These are phyloP conservation scores for Cucurbitaria berberidis DNA, from an alignment of 2,329 filamentous ascomycete species.

Conservation along the genomic window DNA sequence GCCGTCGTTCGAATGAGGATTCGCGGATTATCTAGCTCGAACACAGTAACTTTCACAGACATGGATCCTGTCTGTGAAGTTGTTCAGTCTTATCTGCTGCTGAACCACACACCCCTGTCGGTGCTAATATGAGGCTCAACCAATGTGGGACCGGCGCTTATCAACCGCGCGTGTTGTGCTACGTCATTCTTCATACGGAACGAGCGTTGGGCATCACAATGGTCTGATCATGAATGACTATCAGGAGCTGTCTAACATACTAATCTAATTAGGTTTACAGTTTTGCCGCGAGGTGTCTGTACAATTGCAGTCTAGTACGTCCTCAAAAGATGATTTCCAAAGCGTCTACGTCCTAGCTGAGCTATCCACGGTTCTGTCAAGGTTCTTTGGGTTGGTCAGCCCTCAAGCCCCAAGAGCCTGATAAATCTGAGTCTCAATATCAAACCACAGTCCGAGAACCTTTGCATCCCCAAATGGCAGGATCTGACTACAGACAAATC, in stretches of 20 bases:
- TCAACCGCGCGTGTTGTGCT: not conserved
- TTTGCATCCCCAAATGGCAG: constrained; percentile 39
- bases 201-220: not conserved
- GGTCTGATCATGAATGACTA: too few relatives aligned
- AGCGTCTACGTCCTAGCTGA: too few relatives aligned
- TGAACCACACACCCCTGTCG: not conserved
- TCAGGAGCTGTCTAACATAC: too few relatives aligned
- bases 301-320: too few relatives aligned
- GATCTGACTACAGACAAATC: constrained; percentile 39
- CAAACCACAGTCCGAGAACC: constrained; percentile 32
- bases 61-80: not conserved
- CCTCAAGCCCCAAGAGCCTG: constrained; percentile 15
- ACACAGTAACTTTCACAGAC: not conserved
- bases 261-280: too few relatives aligned
- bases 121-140: not conserved
- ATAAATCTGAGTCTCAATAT: constrained; percentile 33
- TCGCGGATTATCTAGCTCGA: not conserved
- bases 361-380: too few relatives aligned
- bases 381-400: too few relatives aligned
- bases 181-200: not conserved
- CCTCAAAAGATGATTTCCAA: too few relatives aligned
- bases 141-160: not conserved
- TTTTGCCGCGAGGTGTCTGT: too few relatives aligned
- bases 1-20: not conserved
- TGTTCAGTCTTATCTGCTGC: not conserved